Conservation (phyloP, 1,284 basidiomycete species). For the Agaricales sp. region DNA sequence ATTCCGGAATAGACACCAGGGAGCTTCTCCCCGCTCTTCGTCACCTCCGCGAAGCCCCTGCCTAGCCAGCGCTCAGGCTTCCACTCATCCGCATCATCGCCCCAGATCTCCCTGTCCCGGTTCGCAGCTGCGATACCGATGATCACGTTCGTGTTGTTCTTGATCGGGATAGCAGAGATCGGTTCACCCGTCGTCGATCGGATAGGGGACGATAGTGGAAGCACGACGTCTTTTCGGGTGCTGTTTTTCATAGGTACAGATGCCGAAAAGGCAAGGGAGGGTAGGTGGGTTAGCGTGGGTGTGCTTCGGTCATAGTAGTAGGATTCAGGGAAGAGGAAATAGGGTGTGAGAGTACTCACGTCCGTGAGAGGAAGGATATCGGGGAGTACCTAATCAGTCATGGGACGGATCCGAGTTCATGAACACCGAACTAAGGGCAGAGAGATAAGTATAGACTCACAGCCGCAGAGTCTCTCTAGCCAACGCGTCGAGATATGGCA, state of each 20-base stretch:
- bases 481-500: conserved; percentile 33
- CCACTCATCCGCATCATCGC: conserved; percentile 9
- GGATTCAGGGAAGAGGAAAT: not conserved
- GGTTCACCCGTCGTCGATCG: conserved; percentile 4
- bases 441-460: conserved; percentile 18
- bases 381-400: not conserved
- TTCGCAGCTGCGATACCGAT: conserved; percentile 11
- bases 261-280: too few species aligned
- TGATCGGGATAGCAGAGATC: conserved; percentile 8
- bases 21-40: not conserved
- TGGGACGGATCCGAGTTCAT: not conserved
- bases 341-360: not conserved
- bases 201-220: conserved; percentile 13
- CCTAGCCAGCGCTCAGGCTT: conserved; percentile 3
- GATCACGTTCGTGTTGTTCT: conserved; percentile 9
- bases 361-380: not conserved
- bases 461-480: conserved; percentile 32
- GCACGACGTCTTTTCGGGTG: conserved; percentile 7
- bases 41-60: not conserved
- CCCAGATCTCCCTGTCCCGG: conserved; percentile 8
- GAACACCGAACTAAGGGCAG: not conserved
- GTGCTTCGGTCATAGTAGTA: too few species aligned
- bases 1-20: not conserved
- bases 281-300: too few species aligned
- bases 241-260: too few species aligned